Evolutionary conservation across 108 stramenopile species (phyloP).

Genomic region (Cyclotella choctawhatcheeana): DNA sequence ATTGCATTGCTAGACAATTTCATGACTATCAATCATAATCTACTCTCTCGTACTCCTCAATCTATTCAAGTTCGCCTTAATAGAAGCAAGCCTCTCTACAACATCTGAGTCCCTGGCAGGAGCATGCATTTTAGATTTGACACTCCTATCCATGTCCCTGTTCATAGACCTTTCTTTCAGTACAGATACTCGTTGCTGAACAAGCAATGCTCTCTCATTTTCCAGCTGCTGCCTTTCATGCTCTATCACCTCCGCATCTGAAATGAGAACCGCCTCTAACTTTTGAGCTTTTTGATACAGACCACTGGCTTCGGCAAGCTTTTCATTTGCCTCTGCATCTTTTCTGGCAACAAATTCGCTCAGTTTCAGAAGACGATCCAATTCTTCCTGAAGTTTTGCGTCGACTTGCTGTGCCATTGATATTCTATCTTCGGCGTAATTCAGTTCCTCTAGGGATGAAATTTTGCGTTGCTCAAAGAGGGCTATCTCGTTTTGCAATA

Average conservation of each 20-base stretch:
- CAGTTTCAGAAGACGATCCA: constrained; percentile 23
- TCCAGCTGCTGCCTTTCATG: constrained; percentile 10
- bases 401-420: constrained; percentile 20
- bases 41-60: constrained; percentile 1
- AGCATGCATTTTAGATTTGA: background rate
- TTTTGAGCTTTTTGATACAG: constrained; percentile 13
- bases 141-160: background rate
- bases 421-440: constrained; percentile 27
- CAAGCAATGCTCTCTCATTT: constrained; percentile 20
- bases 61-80: constrained; percentile 9
- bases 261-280: background rate
- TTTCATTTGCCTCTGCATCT: constrained; percentile 33
- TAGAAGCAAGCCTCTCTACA: background rate
- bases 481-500: constrained; percentile 28
- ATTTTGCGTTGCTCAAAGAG: constrained; percentile 49
- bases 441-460: constrained; percentile 27
- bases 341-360: constrained; percentile 36
- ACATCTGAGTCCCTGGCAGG: background rate
- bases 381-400: constrained; percentile 6
- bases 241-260: constrained; percentile 2
- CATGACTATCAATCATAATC: background rate
- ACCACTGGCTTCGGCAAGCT: constrained; percentile 25
- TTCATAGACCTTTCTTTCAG: constrained; percentile 35
- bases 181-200: constrained; percentile 25
- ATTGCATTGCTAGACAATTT: too few species aligned